Conservation (phyloP, 208 protist genomes). For the Leishmania braziliensis region DNA sequence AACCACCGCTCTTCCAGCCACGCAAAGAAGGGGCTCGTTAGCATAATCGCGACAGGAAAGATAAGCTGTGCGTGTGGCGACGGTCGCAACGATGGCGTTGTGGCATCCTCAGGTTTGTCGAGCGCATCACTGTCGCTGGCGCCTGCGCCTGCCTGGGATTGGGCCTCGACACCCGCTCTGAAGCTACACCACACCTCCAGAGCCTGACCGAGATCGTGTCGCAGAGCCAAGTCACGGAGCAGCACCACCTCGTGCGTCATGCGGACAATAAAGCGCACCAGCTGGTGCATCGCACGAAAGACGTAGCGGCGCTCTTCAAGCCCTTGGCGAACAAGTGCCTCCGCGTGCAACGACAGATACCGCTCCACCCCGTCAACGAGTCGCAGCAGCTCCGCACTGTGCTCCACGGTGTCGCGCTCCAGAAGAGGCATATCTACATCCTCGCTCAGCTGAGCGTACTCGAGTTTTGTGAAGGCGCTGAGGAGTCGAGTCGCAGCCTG, state of each 20-base stretch:
- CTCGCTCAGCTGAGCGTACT: slow-evolving; percentile 57
- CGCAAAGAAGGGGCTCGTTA: slow-evolving; percentile 48
- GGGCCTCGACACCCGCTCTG: slow-evolving; percentile 20
- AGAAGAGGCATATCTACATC: slow-evolving; percentile 41
- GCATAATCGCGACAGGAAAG: slow-evolving; percentile 17
- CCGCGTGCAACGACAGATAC: slow-evolving; percentile 60
- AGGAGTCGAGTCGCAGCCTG: slow-evolving; percentile 48
- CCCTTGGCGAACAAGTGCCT: slow-evolving; percentile 38
- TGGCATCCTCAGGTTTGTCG: not conserved
- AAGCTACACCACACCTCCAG: slow-evolving; percentile 40
- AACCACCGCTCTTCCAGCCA: slow-evolving; percentile 77
- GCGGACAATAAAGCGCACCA: slow-evolving; percentile 42
- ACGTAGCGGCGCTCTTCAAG: slow-evolving; percentile 36
- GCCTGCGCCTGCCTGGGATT: not conserved
- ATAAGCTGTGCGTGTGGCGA: not conserved
- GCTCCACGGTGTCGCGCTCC: slow-evolving; percentile 42
- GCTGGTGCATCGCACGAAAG: slow-evolving; percentile 38
- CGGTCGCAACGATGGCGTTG: not conserved
- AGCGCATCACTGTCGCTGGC: not conserved
- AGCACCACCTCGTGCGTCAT: slow-evolving; percentile 47
- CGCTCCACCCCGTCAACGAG: slow-evolving; percentile 61
- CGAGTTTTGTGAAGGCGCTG: slow-evolving; percentile 54
- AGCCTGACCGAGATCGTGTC: slow-evolving; percentile 39
- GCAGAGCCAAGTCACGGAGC: slow-evolving; percentile 43
- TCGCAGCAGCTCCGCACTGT: slow-evolving; percentile 33